phyloP scores from a whole-genome alignment of 352 stramenopile genomes.

The Globisporangium okanoganense region DNA sequence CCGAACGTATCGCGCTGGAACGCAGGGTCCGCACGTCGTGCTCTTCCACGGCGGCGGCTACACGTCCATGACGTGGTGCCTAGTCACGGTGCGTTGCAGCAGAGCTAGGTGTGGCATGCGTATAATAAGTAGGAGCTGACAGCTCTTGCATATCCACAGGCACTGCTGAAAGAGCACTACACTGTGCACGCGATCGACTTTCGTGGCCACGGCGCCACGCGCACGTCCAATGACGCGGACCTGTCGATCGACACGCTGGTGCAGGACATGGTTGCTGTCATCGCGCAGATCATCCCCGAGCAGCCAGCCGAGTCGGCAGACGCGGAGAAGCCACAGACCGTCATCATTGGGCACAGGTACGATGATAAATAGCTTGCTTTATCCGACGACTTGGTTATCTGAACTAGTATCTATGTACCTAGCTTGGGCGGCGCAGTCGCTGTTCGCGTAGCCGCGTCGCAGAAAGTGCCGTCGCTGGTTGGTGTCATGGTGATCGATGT shows the following conservation, averaged over 20 bases:
- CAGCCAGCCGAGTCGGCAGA: conserved; percentile 13
- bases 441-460: conserved; percentile 61
- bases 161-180: conserved; percentile 67
- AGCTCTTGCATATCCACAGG: conserved; percentile 22
- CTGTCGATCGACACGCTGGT: conserved; percentile 74
- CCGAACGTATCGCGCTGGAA: conserved; percentile 70
- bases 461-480: conserved; percentile 55
- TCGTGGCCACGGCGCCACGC: conserved; percentile 69
- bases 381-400: not conserved
- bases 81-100: conserved; percentile 46
- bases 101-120: not conserved
- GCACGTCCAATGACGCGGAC: conserved; percentile 56
- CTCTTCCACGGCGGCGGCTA: conserved; percentile 84
- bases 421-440: conserved; percentile 83
- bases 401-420: not conserved
- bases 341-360: conserved; percentile 81
- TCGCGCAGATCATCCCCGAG: conserved; percentile 48
- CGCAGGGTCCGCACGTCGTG: conserved; percentile 64
- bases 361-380: no score
- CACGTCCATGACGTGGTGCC: conserved; percentile 84
- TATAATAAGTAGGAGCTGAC: not conserved
- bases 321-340: conserved; percentile 41
- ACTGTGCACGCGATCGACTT: conserved; percentile 84
- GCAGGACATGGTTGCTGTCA: conserved; percentile 57
- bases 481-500: conserved; percentile 89